phyloP scores from a whole-genome alignment of 306 rosid genomes.

The Rosa rugosa region DNA sequence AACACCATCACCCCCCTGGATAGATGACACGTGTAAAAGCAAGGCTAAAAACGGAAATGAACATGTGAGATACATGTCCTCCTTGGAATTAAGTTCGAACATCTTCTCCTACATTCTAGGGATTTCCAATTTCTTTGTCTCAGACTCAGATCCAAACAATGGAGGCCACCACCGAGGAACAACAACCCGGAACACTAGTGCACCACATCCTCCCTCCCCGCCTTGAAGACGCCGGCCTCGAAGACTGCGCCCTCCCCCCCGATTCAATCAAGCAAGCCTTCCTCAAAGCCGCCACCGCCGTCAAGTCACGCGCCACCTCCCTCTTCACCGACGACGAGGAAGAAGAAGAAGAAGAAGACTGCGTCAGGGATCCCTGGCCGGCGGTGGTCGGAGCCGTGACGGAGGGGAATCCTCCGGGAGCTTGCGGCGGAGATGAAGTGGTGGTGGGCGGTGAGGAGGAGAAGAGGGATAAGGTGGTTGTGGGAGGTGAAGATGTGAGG shows the following conservation, averaged over 20 bases:
- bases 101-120: too few species aligned
- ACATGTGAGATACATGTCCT: too few species aligned
- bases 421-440: conserved; percentile 45
- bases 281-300: conserved; percentile 67
- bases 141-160: conserved; percentile 25
- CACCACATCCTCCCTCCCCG: conserved; percentile 71
- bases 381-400: conserved; percentile 30
- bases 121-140: too few species aligned
- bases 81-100: too few species aligned
- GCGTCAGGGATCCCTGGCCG: conserved; percentile 50
- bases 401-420: conserved; percentile 35
- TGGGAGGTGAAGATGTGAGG: conserved; percentile 42
- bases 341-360: conserved; percentile 31
- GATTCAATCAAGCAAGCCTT: conserved; percentile 76
- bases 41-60: too few species aligned
- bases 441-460: conserved; percentile 34
- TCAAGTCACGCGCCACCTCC: conserved; percentile 49
- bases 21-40: too few species aligned
- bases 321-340: conserved; percentile 39
- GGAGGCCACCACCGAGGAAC: conserved; percentile 41
- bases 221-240: conserved; percentile 85
- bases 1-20: too few species aligned
- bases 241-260: conserved; percentile 78
- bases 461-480: conserved; percentile 33
- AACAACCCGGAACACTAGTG: conserved; percentile 32